phyloP scores from a whole-genome alignment of 2,329 filamentous ascomycete genomes.

The Trichothecium sympodiale region DNA sequence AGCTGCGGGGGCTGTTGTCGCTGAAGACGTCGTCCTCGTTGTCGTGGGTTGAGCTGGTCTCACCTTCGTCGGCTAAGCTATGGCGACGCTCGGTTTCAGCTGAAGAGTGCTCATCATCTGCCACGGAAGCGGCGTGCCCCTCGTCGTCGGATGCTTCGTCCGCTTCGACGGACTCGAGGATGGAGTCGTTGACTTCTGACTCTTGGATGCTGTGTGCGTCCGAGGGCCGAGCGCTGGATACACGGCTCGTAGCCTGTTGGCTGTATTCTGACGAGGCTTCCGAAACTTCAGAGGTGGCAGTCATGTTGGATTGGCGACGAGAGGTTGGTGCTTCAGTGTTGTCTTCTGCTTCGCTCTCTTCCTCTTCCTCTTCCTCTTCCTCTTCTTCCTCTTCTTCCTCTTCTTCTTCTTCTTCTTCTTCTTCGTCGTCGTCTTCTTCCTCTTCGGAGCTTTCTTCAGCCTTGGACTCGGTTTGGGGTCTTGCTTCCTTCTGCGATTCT shows the following conservation, averaged over 20 bases:
- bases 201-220: constrained; percentile 4
- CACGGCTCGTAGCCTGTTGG: too few relatives aligned
- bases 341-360: background rate
- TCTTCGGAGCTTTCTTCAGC: background rate
- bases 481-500: too few relatives aligned
- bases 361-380: background rate
- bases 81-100: background rate
- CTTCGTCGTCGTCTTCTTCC: constrained; percentile 2
- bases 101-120: constrained; percentile 5
- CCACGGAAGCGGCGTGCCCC: background rate
- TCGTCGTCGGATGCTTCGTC: background rate
- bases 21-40: constrained; percentile 49
- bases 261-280: too few relatives aligned
- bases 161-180: constrained; percentile 2
- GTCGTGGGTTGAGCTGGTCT: constrained; percentile 40
- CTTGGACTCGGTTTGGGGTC: too few relatives aligned
- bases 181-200: constrained; percentile 8
- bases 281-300: too few relatives aligned
- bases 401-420: background rate
- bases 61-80: constrained; percentile 14
- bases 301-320: too few relatives aligned
- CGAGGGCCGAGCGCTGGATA: background rate
- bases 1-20: constrained; percentile 45
- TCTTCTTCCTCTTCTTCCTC: constrained; percentile 4
- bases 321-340: too few relatives aligned